These are phyloP conservation scores for Vitis amurensis DNA, from an alignment of 164 flowering plant species.

Conservation along the genomic window DNA sequence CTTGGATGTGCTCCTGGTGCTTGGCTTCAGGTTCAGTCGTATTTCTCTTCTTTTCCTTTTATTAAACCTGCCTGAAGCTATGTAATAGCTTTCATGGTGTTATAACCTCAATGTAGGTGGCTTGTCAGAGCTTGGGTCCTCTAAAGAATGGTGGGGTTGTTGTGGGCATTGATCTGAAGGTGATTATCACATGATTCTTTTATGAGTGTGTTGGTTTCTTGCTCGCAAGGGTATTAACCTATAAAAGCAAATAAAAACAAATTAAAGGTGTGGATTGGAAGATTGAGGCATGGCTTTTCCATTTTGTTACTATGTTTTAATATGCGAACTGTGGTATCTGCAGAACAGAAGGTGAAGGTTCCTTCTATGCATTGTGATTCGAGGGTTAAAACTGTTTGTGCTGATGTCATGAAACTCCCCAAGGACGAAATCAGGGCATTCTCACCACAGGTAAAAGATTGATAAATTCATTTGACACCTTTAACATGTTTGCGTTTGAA, in stretches of 20 bases:
- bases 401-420: constrained; percentile 77
- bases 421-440: constrained; percentile 53
- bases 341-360: constrained; percentile 96
- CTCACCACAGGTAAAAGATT: constrained; percentile 70
- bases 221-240: too few species aligned
- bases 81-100: neutral
- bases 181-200: constrained; percentile 8
- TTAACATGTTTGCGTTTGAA: too few species aligned
- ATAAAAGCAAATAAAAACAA: too few species aligned
- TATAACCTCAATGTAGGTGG: constrained; percentile 50
- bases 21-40: constrained; percentile 83
- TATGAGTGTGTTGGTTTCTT: too few species aligned
- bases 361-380: constrained; percentile 73
- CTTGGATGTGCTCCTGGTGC: constrained; percentile 99
- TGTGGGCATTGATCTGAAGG: constrained; percentile 94
- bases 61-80: neutral
- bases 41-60: constrained; percentile 1
- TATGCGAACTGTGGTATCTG: constrained; percentile 22
- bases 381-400: constrained; percentile 80
- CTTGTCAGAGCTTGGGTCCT: constrained; percentile 94
- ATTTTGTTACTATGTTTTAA: neutral
- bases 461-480: too few species aligned
- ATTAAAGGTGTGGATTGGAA: too few species aligned
- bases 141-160: constrained; percentile 72
- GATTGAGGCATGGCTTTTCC: neutral